A percentile compares a stretch with the other conserved stretches of the same genome.
These are phyloP conservation scores for Fusarium subtropicale DNA, from an alignment of 2,329 filamentous ascomycete genomes.

Conservation along the genomic window DNA sequence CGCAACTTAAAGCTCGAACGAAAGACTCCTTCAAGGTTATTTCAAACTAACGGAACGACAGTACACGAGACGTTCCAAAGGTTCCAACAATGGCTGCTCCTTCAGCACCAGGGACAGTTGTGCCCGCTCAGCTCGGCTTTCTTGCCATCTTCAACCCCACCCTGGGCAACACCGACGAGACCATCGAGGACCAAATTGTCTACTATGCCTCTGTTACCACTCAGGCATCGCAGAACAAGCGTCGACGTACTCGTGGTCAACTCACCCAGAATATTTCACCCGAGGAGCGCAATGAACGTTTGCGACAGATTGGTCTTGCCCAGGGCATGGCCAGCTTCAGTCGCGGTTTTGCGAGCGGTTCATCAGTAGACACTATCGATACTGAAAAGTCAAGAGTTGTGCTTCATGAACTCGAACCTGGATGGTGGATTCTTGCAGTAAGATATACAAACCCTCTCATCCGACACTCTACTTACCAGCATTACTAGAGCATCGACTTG, in stretches of 20 bases:
- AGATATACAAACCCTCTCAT: conserved; percentile 48
- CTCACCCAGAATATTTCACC: conserved; percentile 61
- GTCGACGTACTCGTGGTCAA: conserved; percentile 56
- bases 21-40: not conserved
- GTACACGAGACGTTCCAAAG: not conserved
- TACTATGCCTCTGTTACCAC: conserved; percentile 82
- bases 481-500: conserved; percentile 71
- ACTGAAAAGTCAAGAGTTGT: conserved; percentile 90
- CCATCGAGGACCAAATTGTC: conserved; percentile 83
- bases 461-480: conserved; percentile 8
- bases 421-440: conserved; percentile 97
- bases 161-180: conserved; percentile 70
- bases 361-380: conserved; percentile 85
- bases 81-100: conserved; percentile 34
- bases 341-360: conserved; percentile 83
- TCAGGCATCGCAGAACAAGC: conserved; percentile 55
- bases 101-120: conserved; percentile 41
- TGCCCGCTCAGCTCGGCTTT: conserved; percentile 87
- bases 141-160: conserved; percentile 95
- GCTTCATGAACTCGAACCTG: conserved; percentile 85
- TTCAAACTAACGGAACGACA: conserved; percentile 2
- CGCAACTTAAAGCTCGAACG: not conserved
- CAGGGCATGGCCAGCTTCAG: conserved; percentile 97
- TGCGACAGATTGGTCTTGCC: conserved; percentile 93
- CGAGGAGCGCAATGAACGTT: conserved; percentile 83